A percentile compares a stretch with the other conserved stretches of the same genome.
These are phyloP conservation scores for Corinectria fuckeliana DNA, from an alignment of 2,329 filamentous ascomycete genomes.

Conservation along the genomic window DNA sequence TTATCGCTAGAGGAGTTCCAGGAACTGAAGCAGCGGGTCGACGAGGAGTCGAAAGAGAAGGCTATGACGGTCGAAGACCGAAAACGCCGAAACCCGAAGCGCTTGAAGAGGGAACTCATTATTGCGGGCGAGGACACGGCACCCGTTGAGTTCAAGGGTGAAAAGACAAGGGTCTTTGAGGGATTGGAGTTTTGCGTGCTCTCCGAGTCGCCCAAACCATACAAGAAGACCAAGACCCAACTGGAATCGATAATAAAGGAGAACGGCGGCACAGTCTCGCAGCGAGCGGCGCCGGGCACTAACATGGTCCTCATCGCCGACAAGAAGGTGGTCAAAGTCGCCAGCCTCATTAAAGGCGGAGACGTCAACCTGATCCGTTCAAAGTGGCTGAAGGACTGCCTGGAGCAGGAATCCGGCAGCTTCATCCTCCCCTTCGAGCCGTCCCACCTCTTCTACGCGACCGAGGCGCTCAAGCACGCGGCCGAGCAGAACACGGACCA, in stretches of 20 bases:
- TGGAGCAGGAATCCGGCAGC: constrained; percentile 63
- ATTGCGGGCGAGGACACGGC: constrained; percentile 72
- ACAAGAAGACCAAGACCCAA: constrained; percentile 78
- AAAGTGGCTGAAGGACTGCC: constrained; percentile 83
- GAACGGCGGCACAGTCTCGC: constrained; percentile 80
- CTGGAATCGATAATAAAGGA: constrained; percentile 83
- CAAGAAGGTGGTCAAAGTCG: constrained; percentile 80
- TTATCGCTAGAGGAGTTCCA: constrained; percentile 81
- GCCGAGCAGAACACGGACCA: constrained; percentile 72
- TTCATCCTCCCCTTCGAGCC: constrained; percentile 69
- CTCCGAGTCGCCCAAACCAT: constrained; percentile 73
- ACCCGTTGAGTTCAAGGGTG: constrained; percentile 56
- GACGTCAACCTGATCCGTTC: constrained; percentile 77
- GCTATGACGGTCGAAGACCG: constrained; percentile 79
- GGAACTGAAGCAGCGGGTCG: constrained; percentile 70
- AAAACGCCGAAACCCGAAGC: constrained; percentile 59
- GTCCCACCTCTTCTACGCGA: constrained; percentile 75
- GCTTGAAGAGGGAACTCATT: constrained; percentile 70
- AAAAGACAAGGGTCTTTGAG: constrained; percentile 71
- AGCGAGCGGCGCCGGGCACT: constrained; percentile 68
- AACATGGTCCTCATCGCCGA: constrained; percentile 79
- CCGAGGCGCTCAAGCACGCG: constrained; percentile 58
- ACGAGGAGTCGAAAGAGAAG: constrained; percentile 75
- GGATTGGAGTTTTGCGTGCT: constrained; percentile 84
- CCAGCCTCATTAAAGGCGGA: constrained; percentile 77